A percentile compares a stretch with the other conserved stretches of the same genome.
Conservation (phyloP, 2,329 filamentous ascomycete genomes). For the Davidsoniella eucalypti region DNA sequence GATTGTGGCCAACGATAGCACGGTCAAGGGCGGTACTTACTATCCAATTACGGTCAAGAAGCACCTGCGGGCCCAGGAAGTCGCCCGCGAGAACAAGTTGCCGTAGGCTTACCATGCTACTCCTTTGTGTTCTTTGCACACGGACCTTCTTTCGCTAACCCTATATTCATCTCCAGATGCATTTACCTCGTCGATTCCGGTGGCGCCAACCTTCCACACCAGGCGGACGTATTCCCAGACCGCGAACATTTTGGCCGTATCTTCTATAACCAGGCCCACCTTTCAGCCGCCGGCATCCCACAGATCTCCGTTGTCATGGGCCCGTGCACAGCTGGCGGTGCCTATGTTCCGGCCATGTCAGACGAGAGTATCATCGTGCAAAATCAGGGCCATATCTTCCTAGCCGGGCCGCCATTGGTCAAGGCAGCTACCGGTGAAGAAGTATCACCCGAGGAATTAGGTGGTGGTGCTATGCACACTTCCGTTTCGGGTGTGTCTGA, state of each 20-base stretch:
- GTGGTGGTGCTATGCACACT: conserved; percentile 77
- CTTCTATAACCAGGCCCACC: conserved; percentile 94
- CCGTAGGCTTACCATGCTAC: conserved; percentile 29
- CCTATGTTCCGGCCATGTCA: conserved; percentile 93
- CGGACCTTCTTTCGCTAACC: conserved; percentile 3
- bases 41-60: conserved; percentile 97
- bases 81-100: conserved; percentile 72
- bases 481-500: conserved; percentile 87
- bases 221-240: conserved; percentile 92
- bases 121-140: neutral
- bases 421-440: conserved; percentile 92
- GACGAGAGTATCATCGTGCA: conserved; percentile 95
- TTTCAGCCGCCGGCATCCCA: conserved; percentile 77
- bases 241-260: conserved; percentile 90
- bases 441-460: conserved; percentile 78
- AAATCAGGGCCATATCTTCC: conserved; percentile 92
- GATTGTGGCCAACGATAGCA: conserved; percentile 90
- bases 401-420: conserved; percentile 84
- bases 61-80: conserved; percentile 78
- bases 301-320: conserved; percentile 96
- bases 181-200: conserved; percentile 95
- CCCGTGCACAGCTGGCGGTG: conserved; percentile 85
- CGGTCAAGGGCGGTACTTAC: conserved; percentile 93
- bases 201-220: conserved; percentile 85
- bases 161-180: conserved; percentile 33